Evolutionary conservation across 2,329 filamentous ascomycete species (phyloP).

Genomic region (Aureobasidium sp.): DNA sequence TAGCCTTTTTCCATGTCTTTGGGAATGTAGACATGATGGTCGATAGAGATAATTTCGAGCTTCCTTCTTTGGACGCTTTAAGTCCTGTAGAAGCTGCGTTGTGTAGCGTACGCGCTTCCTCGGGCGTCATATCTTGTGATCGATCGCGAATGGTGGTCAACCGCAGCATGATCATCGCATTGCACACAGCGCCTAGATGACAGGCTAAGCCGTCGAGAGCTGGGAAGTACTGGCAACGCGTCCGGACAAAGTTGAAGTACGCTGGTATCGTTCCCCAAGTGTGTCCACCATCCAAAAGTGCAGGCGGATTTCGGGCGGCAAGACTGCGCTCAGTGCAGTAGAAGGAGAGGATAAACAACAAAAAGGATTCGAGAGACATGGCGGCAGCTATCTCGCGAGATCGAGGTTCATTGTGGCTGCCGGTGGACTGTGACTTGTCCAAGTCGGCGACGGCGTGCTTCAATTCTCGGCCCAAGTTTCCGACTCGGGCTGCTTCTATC

Average conservation of each 20-base stretch:
- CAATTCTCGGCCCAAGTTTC: conserved; percentile 34
- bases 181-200: conserved; percentile 32
- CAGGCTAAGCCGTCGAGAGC: conserved; percentile 33
- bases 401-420: conserved; percentile 17
- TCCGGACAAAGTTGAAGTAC: conserved; percentile 22
- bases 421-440: conserved; percentile 3
- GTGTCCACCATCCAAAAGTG: conserved; percentile 12
- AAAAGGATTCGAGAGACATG: conserved; percentile 36
- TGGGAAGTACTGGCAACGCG: conserved; percentile 17
- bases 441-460: conserved; percentile 33
- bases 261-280: conserved; percentile 21
- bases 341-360: conserved; percentile 30
- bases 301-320: conserved; percentile 18
- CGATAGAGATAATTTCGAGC: conserved; percentile 24
- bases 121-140: not conserved
- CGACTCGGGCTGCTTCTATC: conserved; percentile 30
- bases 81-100: conserved; percentile 12
- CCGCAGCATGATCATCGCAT: conserved; percentile 27
- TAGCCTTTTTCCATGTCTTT: conserved; percentile 25
- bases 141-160: conserved; percentile 9
- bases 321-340: conserved; percentile 22
- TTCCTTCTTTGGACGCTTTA: not conserved
- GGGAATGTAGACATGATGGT: conserved; percentile 29
- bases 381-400: conserved; percentile 29
- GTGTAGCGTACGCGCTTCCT: conserved; percentile 15